Evolutionary conservation across 306 rosid species (phyloP).

Genomic region (Quercus rubra): DNA sequence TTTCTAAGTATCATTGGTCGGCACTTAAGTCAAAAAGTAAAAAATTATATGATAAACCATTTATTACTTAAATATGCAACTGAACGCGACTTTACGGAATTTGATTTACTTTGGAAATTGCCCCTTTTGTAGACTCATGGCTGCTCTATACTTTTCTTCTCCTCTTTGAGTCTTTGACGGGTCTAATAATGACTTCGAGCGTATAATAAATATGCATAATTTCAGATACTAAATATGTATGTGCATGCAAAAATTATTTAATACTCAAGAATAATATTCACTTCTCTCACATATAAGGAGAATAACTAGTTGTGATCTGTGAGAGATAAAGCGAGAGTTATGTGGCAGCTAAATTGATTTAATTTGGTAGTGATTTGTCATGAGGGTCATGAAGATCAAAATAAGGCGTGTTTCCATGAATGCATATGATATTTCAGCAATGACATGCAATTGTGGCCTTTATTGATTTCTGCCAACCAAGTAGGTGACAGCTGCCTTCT

Average conservation of each 20-base stretch:
- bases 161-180: not conserved
- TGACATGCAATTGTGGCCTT: not conserved
- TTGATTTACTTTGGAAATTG: constrained; percentile 11
- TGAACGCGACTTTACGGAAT: constrained; percentile 10
- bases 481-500: not conserved
- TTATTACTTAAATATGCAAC: constrained; percentile 16
- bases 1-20: constrained; percentile 32
- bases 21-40: constrained; percentile 25
- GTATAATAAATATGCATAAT: not conserved
- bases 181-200: not conserved
- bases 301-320: too few relatives aligned
- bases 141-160: not conserved
- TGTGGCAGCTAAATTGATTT: not conserved
- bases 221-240: not conserved
- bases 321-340: not conserved
- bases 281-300: too few relatives aligned
- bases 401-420: not conserved
- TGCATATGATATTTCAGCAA: not conserved
- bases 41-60: constrained; percentile 19
- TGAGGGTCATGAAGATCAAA: not conserved
- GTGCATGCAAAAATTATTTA: too few relatives aligned
- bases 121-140: not conserved
- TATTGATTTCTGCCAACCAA: not conserved
- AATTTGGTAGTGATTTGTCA: not conserved
- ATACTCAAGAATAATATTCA: too few relatives aligned